These are phyloP conservation scores for Solanum hybrid DNA, from an alignment of 305 asterid genomes.

Conservation along the genomic window DNA sequence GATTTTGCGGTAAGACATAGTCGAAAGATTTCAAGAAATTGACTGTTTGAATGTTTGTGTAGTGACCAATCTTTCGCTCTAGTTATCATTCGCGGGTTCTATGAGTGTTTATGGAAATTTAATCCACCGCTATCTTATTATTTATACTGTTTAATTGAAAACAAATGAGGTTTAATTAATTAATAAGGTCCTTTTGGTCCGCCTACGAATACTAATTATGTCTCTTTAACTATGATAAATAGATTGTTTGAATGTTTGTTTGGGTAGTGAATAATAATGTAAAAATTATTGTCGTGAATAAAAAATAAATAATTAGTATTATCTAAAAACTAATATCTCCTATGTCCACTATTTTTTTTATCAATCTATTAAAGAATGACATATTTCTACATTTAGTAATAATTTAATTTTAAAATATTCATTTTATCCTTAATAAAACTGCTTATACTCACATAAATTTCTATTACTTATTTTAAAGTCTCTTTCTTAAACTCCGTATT, in stretches of 20 bases:
- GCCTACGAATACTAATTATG: neutral
- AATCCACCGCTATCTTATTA: neutral
- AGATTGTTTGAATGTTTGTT: neutral
- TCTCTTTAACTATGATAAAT: neutral
- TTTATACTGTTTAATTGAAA: neutral
- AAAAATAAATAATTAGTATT: too few species aligned
- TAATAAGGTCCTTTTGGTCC: neutral
- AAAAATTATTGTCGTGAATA: neutral
- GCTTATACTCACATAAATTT: too few species aligned
- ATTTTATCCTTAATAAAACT: too few species aligned
- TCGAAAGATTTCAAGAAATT: neutral
- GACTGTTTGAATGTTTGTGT: neutral
- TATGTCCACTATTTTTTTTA: too few species aligned
- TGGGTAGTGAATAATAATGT: neutral
- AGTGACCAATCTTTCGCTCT: neutral
- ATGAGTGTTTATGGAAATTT: neutral
- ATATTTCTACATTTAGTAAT: neutral
- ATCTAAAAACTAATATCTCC: too few species aligned
- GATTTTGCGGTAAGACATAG: neutral
- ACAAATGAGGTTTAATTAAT: neutral
- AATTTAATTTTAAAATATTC: too few species aligned
- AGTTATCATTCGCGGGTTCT: neutral
- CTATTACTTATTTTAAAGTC: too few species aligned
- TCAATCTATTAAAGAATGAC: too few species aligned
- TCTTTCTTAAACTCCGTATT: accelerated